Conservation (phyloP, 2,329 filamentous ascomycete species). For the Phoma sp. region DNA sequence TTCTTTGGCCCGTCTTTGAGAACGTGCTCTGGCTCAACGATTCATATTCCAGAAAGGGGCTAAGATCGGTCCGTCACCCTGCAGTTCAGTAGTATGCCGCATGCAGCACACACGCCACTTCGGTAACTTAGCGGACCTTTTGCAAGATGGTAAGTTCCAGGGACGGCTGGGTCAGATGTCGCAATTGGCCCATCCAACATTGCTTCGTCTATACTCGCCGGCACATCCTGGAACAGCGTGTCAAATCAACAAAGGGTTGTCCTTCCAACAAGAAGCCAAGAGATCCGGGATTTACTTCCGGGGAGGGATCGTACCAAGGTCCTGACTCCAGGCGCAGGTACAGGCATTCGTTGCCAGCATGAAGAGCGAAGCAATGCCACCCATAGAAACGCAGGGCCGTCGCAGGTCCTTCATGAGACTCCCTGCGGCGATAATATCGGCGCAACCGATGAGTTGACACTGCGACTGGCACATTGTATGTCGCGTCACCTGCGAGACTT, state of each 20-base stretch:
- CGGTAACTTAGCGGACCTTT: constrained; percentile 12
- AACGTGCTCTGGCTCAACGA: not conserved
- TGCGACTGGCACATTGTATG: not conserved
- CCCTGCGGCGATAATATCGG: not conserved
- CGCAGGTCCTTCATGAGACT: not conserved
- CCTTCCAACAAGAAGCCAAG: not conserved
- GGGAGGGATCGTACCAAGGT: not conserved
- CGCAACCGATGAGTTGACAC: not conserved
- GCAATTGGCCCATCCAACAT: not conserved
- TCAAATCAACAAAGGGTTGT: not conserved
- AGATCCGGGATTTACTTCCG: too few relatives aligned
- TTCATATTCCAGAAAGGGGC: constrained; percentile 12
- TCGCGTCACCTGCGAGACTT: not conserved
- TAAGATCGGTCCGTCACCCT: constrained; percentile 9
- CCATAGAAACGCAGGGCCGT: not conserved
- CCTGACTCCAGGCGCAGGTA: too few relatives aligned
- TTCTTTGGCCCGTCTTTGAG: constrained; percentile 4
- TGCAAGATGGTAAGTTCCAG: not conserved
- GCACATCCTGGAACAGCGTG: not conserved
- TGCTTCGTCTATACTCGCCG: not conserved
- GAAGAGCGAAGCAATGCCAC: too few relatives aligned
- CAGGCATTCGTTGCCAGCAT: too few relatives aligned
- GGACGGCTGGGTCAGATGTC: not conserved
- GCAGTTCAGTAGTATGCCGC: constrained; percentile 3
- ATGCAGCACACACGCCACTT: constrained; percentile 7